Conservation (phyloP, 2,329 filamentous ascomycete species). For the Pyricularia pennisetigena region DNA sequence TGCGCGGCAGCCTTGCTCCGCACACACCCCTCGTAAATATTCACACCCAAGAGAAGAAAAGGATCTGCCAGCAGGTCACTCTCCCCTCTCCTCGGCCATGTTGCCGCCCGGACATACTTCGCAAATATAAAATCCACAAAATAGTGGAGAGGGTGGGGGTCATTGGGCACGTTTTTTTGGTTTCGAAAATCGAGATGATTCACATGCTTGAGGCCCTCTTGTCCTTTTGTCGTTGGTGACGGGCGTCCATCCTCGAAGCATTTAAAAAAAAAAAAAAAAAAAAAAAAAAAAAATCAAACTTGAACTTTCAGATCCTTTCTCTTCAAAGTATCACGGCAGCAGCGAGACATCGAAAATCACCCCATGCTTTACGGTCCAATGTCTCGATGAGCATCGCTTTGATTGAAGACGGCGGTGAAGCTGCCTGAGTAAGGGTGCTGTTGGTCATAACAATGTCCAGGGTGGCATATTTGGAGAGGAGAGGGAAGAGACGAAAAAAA, state of each 20-base stretch:
- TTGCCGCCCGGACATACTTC: constrained; percentile 1
- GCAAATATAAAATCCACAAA: not conserved
- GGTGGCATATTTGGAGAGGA: not conserved
- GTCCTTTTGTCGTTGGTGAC: not conserved
- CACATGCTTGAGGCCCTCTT: not conserved
- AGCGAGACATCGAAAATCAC: not conserved
- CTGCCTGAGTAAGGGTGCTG: not conserved
- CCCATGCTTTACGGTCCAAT: not conserved
- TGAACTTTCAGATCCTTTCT: not conserved
- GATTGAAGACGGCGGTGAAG: not conserved
- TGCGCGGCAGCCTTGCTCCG: not conserved
- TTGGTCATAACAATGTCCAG: not conserved
- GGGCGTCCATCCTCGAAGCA: not conserved
- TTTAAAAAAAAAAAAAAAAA: not conserved
- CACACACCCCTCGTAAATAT: not conserved
- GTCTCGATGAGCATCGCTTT: not conserved
- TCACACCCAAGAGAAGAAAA: not conserved
- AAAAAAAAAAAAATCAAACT: not conserved
- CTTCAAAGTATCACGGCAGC: not conserved
- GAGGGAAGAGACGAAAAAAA: not conserved
- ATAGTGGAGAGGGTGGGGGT: not conserved
- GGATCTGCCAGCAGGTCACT: not conserved
- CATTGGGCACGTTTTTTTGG: not conserved
- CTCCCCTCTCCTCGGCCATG: not conserved
- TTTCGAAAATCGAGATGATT: not conserved